Base-by-base conservation (phyloP, 169 alveolate species). In the Cystoisospora suis region DNA sequence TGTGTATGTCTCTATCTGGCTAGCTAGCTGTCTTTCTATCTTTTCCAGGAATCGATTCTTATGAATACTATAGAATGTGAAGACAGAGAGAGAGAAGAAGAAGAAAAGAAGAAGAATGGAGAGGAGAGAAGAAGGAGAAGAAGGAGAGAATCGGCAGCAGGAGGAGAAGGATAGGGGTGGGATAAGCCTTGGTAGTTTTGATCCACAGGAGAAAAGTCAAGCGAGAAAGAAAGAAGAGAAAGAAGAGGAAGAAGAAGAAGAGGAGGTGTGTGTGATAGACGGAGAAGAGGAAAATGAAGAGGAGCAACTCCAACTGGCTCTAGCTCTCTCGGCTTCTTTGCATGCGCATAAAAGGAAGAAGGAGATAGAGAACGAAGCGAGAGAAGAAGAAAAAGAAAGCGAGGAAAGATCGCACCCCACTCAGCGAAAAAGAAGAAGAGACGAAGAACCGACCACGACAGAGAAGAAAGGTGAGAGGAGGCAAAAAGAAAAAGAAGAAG, bases 231-330 rank as follows among this genome's bases (percentile, higher is more conserved):
- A n/a, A n/a, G n/a, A n/a, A n/a, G n/a, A n/a, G n/a, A n/a, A n/a
- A n/a, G n/a, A n/a, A n/a, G n/a, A n/a, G n/a, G 23, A 15, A 12
- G 12, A 12, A 53, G 65, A 53, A 53, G 65, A 53, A 53, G 23
- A 23, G 29, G 65, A 53, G 23, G 29, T 53, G 23, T 23, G 29
- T 53, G 23, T 23, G 65, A 53, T 23, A 53, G 23, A 15, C 65
- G 29, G 29, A 53, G 65, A 53, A 46, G 83, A 72, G 58, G 83
- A 72, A 34, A 56, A 72, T 34, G 83, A 72, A 56, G 83, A 72
- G 9, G 53, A 34, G 32, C 58, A 72, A 34, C 56, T 72, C 15
- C 83, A 72, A 17, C 34, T 72, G 6, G 83, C 83, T 72, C 83
- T 72, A 6, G 83, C 83, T 17, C 47, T 72, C 29, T 72, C 83